These are phyloP conservation scores for Candida parachauliodes DNA, from an alignment of 805 yeast genomes.

Conservation along the genomic window DNA sequence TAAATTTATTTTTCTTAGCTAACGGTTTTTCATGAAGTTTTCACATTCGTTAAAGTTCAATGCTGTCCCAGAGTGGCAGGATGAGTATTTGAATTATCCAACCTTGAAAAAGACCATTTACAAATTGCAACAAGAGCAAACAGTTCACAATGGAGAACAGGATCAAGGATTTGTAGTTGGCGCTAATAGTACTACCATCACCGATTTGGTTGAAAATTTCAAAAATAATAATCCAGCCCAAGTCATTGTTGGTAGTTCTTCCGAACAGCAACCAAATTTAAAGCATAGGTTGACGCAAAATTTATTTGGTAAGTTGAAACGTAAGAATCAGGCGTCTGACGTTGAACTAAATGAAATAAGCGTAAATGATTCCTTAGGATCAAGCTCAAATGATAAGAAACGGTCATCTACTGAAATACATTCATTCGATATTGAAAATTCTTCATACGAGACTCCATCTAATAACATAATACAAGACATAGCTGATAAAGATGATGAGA, in stretches of 20 bases:
- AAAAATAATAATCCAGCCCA: constrained; percentile 1
- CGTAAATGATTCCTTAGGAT: neutral
- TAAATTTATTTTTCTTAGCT: neutral
- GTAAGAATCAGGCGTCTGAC: neutral
- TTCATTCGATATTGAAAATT: constrained; percentile 5
- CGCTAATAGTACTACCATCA: constrained; percentile 21
- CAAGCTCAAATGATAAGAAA: constrained; percentile 3
- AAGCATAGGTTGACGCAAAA: constrained; percentile 8
- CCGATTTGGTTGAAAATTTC: constrained; percentile 22
- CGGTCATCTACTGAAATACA: constrained; percentile 1
- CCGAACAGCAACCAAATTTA: neutral
- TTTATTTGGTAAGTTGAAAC: constrained; percentile 6
- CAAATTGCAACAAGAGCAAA: constrained; percentile 44
- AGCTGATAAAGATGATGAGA: constrained; percentile 8
- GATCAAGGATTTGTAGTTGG: constrained; percentile 20
- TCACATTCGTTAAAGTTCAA: constrained; percentile 48
- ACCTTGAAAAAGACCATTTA: constrained; percentile 56
- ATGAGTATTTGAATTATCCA: constrained; percentile 42
- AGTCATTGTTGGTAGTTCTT: neutral
- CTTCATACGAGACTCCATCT: constrained; percentile 2
- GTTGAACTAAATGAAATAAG: constrained; percentile 3
- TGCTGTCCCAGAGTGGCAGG: constrained; percentile 55
- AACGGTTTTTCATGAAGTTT: constrained; percentile 38
- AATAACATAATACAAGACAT: constrained; percentile 4
- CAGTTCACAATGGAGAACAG: constrained; percentile 19